These are phyloP conservation scores for Ophiostoma sp. DNA, from an alignment of 2,329 filamentous ascomycete species.

Conservation along the genomic window DNA sequence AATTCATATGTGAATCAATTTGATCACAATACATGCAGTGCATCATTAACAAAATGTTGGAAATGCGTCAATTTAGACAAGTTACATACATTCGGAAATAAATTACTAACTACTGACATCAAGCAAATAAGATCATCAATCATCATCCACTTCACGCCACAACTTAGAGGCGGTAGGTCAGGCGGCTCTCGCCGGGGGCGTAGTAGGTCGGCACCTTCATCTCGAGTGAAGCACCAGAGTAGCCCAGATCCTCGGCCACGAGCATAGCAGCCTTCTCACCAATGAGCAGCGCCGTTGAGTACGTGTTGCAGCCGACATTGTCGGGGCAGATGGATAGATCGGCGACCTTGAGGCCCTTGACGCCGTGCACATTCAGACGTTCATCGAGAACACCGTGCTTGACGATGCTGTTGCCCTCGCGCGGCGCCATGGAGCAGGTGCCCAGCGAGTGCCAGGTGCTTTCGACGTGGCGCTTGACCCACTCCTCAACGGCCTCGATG, in stretches of 20 bases:
- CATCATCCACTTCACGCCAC: constrained; percentile 27
- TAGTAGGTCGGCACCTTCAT: constrained; percentile 72
- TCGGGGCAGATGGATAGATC: constrained; percentile 76
- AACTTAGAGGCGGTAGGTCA: constrained; percentile 44
- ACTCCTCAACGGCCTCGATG: constrained; percentile 67
- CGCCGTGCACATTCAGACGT: constrained; percentile 74
- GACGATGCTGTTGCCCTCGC: constrained; percentile 75
- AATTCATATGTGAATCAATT: too few species aligned
- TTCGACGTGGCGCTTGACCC: constrained; percentile 71
- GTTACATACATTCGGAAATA: too few species aligned
- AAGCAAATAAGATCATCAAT: too few species aligned
- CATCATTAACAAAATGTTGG: too few species aligned
- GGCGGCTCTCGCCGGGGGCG: constrained; percentile 51
- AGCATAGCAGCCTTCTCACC: constrained; percentile 73
- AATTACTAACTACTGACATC: too few species aligned
- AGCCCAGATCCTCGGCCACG: constrained; percentile 71
- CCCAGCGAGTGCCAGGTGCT: constrained; percentile 69
- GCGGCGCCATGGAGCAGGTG: constrained; percentile 77
- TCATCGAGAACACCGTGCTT: constrained; percentile 78
- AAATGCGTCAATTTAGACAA: too few species aligned
- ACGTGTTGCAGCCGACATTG: constrained; percentile 72
- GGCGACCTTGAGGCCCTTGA: constrained; percentile 74
- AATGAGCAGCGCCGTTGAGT: constrained; percentile 70
- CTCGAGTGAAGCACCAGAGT: constrained; percentile 69
- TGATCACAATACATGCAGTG: too few species aligned